These are phyloP conservation scores for Boletus subparvulus DNA, from an alignment of 768 basidiomycete genomes.

Conservation along the genomic window DNA sequence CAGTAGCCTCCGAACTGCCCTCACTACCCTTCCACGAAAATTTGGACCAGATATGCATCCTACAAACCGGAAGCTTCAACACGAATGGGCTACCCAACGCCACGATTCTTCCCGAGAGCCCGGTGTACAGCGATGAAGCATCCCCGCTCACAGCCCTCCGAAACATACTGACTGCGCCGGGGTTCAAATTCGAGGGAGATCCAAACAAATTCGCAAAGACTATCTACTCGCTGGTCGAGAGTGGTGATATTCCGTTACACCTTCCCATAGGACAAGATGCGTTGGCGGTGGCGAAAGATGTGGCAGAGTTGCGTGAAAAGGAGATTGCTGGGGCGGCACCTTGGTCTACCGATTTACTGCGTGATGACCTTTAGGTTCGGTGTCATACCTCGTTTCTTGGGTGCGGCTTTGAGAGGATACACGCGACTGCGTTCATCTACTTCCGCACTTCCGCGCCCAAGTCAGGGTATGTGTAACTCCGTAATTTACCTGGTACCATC, in stretches of 20 bases:
- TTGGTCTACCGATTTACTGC: constrained; percentile 12
- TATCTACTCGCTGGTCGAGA: constrained; percentile 3
- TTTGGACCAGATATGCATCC: constrained; percentile 16
- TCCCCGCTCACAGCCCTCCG: background rate
- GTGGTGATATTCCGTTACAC: constrained; percentile 10
- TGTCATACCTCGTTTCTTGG: too few species aligned
- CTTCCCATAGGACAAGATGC: constrained; percentile 15
- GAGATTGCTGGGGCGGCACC: constrained; percentile 2
- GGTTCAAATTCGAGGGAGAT: constrained; percentile 9
- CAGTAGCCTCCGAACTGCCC: background rate
- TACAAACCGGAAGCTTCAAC: constrained; percentile 17
- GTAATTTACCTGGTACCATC: too few species aligned
- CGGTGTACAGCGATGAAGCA: constrained; percentile 3
- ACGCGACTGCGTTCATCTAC: too few species aligned
- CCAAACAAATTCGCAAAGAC: constrained; percentile 8
- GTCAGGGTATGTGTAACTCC: too few species aligned
- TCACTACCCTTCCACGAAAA: background rate
- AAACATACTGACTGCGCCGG: background rate
- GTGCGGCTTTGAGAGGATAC: background rate
- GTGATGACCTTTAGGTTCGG: background rate
- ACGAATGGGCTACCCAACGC: background rate
- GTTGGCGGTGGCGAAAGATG: background rate
- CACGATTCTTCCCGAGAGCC: constrained; percentile 5
- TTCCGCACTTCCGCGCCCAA: too few species aligned
- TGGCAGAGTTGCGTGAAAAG: background rate